A percentile compares a stretch with the other conserved stretches of the same genome.
phyloP scores from a whole-genome alignment of 768 basidiomycete genomes.

The Lactarius indigo region DNA sequence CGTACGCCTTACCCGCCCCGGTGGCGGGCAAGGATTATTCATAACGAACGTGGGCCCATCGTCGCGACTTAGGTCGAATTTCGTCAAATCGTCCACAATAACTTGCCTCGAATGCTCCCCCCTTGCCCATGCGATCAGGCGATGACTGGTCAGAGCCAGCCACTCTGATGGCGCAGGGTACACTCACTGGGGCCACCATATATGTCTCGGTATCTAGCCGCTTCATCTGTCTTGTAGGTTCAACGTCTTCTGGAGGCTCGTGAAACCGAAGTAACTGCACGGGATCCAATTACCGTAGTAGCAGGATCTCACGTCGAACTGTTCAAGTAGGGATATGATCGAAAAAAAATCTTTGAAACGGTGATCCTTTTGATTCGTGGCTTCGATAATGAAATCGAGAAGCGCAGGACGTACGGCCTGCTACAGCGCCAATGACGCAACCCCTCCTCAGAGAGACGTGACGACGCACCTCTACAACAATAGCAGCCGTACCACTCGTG shows the following conservation, averaged over 20 bases:
- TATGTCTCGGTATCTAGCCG: background rate
- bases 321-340: too few relatives aligned
- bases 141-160: background rate
- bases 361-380: too few relatives aligned
- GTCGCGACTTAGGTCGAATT: background rate
- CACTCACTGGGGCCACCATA: background rate
- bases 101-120: background rate
- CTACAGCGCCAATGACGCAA: too few relatives aligned
- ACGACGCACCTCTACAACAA: too few relatives aligned
- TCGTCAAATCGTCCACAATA: background rate
- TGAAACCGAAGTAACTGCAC: constrained; percentile 1
- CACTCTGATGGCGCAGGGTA: background rate
- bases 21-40: background rate
- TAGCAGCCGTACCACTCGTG: too few relatives aligned
- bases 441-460: too few relatives aligned
- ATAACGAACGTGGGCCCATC: background rate
- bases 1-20: background rate
- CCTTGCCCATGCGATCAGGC: background rate
- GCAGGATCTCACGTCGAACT: too few relatives aligned
- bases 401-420: too few relatives aligned
- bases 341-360: too few relatives aligned
- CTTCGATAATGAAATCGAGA: too few relatives aligned
- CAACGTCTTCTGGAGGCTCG: background rate
- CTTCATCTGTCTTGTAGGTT: background rate
- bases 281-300: too few relatives aligned